Evolutionary conservation across 116 monocot genomes (phyloP).

Genomic region (Papilionanthe hybrid): DNA sequence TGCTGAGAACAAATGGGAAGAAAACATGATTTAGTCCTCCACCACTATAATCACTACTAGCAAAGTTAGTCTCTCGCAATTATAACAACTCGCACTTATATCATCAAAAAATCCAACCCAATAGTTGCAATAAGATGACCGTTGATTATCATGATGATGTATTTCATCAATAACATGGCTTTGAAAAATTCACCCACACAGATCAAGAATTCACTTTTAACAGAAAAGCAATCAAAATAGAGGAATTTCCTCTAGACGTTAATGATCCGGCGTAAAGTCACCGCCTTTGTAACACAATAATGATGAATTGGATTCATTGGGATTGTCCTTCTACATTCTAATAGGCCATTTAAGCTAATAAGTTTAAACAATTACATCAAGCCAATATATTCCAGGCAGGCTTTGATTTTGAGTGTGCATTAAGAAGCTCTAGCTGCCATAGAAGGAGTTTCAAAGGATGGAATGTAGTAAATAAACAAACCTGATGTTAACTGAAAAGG

Average conservation of each 20-base stretch:
- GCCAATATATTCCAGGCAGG: neutral
- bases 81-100: neutral
- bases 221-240: neutral
- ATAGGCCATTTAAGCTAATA: neutral
- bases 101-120: neutral
- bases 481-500: constrained; percentile 93
- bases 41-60: neutral
- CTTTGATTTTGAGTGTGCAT: neutral
- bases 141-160: neutral
- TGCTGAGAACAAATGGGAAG: too few relatives aligned
- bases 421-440: neutral
- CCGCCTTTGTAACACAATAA: neutral
- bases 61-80: neutral
- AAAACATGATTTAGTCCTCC: neutral
- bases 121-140: neutral
- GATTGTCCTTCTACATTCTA: neutral
- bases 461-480: constrained; percentile 7
- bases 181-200: neutral
- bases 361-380: neutral
- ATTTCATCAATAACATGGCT: neutral
- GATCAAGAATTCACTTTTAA: neutral
- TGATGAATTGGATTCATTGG: neutral
- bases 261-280: too few relatives aligned
- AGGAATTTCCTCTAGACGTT: neutral
- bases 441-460: neutral